phyloP scores from a whole-genome alignment of 306 rosid species.

The Alnus rubra region DNA sequence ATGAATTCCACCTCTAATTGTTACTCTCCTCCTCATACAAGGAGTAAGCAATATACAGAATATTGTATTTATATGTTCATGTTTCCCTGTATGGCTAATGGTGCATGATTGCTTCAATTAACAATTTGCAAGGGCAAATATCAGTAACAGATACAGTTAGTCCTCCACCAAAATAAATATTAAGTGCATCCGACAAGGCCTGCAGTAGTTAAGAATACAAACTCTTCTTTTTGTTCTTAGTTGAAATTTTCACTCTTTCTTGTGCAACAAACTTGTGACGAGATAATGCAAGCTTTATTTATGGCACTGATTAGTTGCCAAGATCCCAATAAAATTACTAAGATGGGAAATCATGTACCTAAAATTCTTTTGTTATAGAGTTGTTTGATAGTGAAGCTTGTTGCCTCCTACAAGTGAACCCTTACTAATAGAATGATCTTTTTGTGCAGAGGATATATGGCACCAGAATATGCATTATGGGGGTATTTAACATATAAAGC shows the following conservation, averaged over 20 bases:
- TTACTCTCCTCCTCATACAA: too few species aligned
- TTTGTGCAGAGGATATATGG: conserved; percentile 69
- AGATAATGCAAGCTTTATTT: not conserved
- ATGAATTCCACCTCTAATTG: not conserved
- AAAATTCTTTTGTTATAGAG: too few species aligned
- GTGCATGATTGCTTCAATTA: not conserved
- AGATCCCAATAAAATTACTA: not conserved
- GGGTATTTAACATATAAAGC: conserved; percentile 59
- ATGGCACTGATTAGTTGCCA: too few species aligned
- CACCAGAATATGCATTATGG: conserved; percentile 77
- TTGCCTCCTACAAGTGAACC: too few species aligned
- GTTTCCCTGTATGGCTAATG: not conserved
- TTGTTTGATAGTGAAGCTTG: too few species aligned
- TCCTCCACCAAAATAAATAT: too few species aligned
- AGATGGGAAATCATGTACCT: not conserved
- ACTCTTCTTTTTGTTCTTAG: too few species aligned
- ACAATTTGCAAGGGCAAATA: not conserved
- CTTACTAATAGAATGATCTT: not conserved
- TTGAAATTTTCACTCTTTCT: too few species aligned
- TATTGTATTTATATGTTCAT: not conserved
- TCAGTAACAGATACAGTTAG: not conserved
- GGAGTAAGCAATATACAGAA: too few species aligned
- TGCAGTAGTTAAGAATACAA: not conserved
- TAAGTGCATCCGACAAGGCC: too few species aligned
- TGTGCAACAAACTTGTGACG: not conserved